Evolutionary conservation across 176 grass and related monocot species (phyloP).

Genomic region (Zizania latifolia): DNA sequence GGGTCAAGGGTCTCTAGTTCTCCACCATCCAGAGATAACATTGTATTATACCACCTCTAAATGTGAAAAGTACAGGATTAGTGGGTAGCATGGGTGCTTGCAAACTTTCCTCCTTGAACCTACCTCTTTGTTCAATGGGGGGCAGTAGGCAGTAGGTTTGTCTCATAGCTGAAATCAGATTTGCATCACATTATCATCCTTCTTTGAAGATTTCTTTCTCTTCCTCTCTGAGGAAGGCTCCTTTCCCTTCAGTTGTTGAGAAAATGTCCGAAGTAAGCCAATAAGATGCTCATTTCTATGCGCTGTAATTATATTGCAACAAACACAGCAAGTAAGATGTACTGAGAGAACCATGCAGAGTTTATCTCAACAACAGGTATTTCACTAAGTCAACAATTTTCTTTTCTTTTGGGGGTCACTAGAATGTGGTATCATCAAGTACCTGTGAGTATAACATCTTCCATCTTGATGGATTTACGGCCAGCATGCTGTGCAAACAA

Average conservation of each 20-base stretch:
- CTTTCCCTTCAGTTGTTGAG: constrained; percentile 67
- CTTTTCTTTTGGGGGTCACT: not conserved
- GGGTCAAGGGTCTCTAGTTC: too few species aligned
- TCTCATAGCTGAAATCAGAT: not conserved
- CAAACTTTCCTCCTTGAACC: not conserved
- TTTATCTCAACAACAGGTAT: not conserved
- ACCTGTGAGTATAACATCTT: constrained; percentile 85
- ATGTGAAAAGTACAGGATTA: not conserved
- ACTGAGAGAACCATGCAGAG: not conserved
- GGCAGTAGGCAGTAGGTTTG: not conserved
- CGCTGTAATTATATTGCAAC: constrained; percentile 37
- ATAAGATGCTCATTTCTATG: constrained; percentile 82
- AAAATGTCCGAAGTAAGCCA: constrained; percentile 52
- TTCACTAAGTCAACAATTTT: not conserved
- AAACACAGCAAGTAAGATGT: not conserved
- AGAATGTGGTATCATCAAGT: constrained; percentile 17
- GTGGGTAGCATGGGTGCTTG: not conserved
- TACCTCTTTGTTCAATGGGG: not conserved
- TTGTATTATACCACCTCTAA: not conserved
- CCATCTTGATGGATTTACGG: constrained; percentile 81
- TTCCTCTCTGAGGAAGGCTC: constrained; percentile 58
- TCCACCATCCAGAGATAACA: not conserved
- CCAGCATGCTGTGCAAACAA: constrained; percentile 81
- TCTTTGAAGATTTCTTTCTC: constrained; percentile 65
- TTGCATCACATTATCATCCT: constrained; percentile 28